phyloP scores from a whole-genome alignment of 257 asterid species.

The Gentiana straminea region DNA sequence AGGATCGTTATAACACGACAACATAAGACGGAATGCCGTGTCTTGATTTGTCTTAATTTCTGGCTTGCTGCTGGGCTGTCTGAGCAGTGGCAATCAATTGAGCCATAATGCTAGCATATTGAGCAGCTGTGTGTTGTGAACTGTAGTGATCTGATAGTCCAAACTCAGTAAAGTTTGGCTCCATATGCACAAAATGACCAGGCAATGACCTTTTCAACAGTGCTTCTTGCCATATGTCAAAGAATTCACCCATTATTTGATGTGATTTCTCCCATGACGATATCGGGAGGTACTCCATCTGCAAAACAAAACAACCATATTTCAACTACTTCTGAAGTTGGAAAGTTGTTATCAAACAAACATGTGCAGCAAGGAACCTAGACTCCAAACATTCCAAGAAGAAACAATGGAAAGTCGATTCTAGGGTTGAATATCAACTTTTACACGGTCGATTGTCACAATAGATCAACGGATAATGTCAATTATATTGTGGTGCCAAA shows the following conservation, averaged over 20 bases:
- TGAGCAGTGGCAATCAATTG: constrained; percentile 80
- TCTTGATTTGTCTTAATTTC: constrained; percentile 32
- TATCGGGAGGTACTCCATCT: constrained; percentile 88
- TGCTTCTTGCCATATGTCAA: constrained; percentile 79
- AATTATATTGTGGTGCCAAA: no score
- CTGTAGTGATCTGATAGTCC: constrained; percentile 70
- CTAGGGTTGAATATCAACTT: no score
- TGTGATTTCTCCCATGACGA: constrained; percentile 91
- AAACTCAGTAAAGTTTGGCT: constrained; percentile 66
- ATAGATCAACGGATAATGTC: no score
- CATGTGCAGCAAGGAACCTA: no score
- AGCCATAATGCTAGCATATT: constrained; percentile 76
- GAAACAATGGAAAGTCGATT: no score
- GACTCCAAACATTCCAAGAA: no score
- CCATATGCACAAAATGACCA: constrained; percentile 87
- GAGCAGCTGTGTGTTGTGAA: constrained; percentile 78
- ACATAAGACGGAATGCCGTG: no score
- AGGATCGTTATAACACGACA: no score
- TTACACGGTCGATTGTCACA: no score
- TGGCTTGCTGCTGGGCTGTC: constrained; percentile 55
- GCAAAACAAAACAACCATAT: constrained; percentile 18
- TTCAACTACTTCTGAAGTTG: neutral
- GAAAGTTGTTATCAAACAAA: neutral
- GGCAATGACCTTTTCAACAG: constrained; percentile 71
- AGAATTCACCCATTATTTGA: constrained; percentile 74